Conservation (phyloP, 148 eudicot genomes). For the Mesembryanthemum crystallinum region DNA sequence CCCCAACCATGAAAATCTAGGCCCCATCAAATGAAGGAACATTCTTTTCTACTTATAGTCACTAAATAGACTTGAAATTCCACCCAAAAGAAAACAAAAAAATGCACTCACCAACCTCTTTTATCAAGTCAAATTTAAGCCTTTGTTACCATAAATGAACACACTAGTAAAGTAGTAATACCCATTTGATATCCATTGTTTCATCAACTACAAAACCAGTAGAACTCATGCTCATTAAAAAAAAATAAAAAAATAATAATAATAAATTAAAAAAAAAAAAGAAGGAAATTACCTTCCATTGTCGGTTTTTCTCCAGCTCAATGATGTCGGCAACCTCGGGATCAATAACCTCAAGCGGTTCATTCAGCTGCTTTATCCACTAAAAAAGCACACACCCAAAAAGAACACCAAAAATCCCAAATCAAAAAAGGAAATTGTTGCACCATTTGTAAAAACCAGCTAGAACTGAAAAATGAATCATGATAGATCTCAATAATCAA, state of each 20-base stretch:
- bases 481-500: background rate
- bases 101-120: too few relatives aligned
- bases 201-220: too few relatives aligned
- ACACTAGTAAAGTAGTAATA: background rate
- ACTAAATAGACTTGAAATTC: too few relatives aligned
- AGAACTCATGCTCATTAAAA: background rate
- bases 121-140: too few relatives aligned
- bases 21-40: too few relatives aligned
- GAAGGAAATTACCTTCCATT: slow-evolving; percentile 71
- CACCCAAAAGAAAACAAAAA: too few relatives aligned
- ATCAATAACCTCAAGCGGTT: slow-evolving; percentile 84
- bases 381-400: slow-evolving; percentile 23
- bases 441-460: background rate
- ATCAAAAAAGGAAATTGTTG: background rate
- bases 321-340: slow-evolving; percentile 95
- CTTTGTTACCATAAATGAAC: too few relatives aligned
- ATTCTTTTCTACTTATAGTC: too few relatives aligned
- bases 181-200: background rate
- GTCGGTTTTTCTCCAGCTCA: slow-evolving; percentile 90
- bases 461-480: background rate
- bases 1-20: too few relatives aligned
- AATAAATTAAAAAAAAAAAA: too few relatives aligned
- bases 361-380: slow-evolving; percentile 99
- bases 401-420: background rate
- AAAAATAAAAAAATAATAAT: background rate